Conservation (phyloP, 257 asterid species). For the Schizonepeta tenuifolia region DNA sequence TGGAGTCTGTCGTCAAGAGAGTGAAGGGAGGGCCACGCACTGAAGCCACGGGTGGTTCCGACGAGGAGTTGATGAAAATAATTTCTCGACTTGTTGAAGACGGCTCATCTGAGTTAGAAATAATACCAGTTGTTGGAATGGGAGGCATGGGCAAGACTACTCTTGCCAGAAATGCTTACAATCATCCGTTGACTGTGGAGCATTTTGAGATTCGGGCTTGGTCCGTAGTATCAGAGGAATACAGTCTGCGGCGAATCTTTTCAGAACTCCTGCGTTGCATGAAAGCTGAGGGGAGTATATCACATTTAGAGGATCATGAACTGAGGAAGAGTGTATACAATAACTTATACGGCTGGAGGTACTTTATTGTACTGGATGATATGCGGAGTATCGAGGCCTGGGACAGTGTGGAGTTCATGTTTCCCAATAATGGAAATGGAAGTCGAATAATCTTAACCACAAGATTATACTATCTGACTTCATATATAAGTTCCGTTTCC, state of each 20-base stretch:
- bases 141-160: no score
- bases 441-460: no score
- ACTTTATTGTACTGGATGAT: slow-evolving; percentile 9
- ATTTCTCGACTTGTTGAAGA: background rate
- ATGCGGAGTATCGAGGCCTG: background rate
- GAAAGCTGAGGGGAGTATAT: background rate
- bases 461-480: no score
- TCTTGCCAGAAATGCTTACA: background rate
- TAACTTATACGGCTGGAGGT: no score
- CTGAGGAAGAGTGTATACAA: no score
- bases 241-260: background rate
- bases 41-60: no score
- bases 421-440: no score
- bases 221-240: background rate
- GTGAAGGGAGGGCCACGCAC: background rate
- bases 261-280: background rate
- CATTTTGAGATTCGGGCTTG: background rate
- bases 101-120: background rate
- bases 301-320: background rate
- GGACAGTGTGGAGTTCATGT: background rate
- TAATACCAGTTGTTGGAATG: background rate
- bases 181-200: background rate
- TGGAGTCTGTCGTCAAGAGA: background rate
- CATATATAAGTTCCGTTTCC: no score
- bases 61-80: background rate